These are phyloP conservation scores for Blastocystis sp. DNA, from an alignment of 352 stramenopile genomes.

Conservation along the genomic window DNA sequence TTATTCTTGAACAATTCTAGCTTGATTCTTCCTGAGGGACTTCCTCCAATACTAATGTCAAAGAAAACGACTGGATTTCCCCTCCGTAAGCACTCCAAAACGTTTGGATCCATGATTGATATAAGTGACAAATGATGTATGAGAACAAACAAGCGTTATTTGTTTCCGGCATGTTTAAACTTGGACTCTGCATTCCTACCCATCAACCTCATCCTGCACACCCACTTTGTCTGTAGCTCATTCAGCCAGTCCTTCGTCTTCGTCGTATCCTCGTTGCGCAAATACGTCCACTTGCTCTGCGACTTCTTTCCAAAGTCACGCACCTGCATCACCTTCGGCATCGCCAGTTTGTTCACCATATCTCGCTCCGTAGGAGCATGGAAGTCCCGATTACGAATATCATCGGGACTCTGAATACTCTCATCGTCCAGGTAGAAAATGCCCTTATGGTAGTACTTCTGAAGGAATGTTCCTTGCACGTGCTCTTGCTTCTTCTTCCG, in stretches of 20 bases:
- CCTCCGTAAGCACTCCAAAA: constrained; percentile 49
- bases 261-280: constrained; percentile 90
- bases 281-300: constrained; percentile 92
- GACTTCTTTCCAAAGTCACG: constrained; percentile 91
- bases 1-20: constrained; percentile 60
- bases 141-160: constrained; percentile 50
- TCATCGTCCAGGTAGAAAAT: constrained; percentile 83
- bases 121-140: neutral
- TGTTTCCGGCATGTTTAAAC: constrained; percentile 46
- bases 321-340: constrained; percentile 88
- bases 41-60: constrained; percentile 58
- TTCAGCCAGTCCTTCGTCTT: constrained; percentile 55
- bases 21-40: constrained; percentile 54
- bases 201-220: neutral
- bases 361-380: constrained; percentile 62
- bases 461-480: constrained; percentile 81
- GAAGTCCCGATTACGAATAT: constrained; percentile 62
- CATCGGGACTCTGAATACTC: constrained; percentile 59
- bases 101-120: constrained; percentile 51
- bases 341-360: constrained; percentile 64
- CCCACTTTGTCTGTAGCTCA: constrained; percentile 41
- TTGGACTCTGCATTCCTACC: constrained; percentile 39
- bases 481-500: constrained; percentile 70
- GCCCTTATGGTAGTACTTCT: constrained; percentile 95
- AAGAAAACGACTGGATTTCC: constrained; percentile 60